Percentiles rank a stretch among this genome's conserved stretches.
phyloP scores from a whole-genome alignment of 345 rosid species.

The Triadica sebifera region DNA sequence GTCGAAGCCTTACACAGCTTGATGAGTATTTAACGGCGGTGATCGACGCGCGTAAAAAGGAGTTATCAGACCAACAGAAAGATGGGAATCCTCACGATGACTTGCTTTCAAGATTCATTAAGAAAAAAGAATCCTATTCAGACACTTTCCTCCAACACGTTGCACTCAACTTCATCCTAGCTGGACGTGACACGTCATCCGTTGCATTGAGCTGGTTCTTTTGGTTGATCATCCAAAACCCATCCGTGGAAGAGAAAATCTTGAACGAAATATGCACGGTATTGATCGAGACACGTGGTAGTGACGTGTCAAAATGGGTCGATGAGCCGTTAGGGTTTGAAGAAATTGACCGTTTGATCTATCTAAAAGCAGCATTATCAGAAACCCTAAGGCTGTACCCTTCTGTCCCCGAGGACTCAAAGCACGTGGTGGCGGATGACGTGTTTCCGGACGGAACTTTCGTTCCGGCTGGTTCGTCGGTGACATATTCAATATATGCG shows the following conservation, averaged over 20 bases:
- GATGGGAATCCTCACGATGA: slow-evolving; percentile 66
- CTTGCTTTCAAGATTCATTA: slow-evolving; percentile 82
- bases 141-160: slow-evolving; percentile 78
- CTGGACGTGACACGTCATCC: slow-evolving; percentile 96
- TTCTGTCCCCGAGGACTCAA: slow-evolving; percentile 89
- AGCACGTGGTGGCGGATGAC: slow-evolving; percentile 71
- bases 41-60: slow-evolving; percentile 68
- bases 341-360: slow-evolving; percentile 66
- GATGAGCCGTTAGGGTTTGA: slow-evolving; percentile 71
- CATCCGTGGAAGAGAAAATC: slow-evolving; percentile 66
- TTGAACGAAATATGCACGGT: slow-evolving; percentile 59
- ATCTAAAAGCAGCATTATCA: slow-evolving; percentile 81
- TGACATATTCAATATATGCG: slow-evolving; percentile 84
- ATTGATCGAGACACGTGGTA: slow-evolving; percentile 66
- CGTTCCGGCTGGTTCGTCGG: slow-evolving; percentile 88
- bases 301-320: slow-evolving; percentile 53
- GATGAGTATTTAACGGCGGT: slow-evolving; percentile 63
- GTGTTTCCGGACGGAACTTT: slow-evolving; percentile 84
- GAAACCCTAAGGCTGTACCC: slow-evolving; percentile 91
- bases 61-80: slow-evolving; percentile 49
- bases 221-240: slow-evolving; percentile 64
- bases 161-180: slow-evolving; percentile 90
- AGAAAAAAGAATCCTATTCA: slow-evolving; percentile 77
- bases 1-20: slow-evolving; percentile 68
- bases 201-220: slow-evolving; percentile 96